Base-by-base conservation (phyloP, 108 stramenopile species). In the Nitzschia palea region DNA sequence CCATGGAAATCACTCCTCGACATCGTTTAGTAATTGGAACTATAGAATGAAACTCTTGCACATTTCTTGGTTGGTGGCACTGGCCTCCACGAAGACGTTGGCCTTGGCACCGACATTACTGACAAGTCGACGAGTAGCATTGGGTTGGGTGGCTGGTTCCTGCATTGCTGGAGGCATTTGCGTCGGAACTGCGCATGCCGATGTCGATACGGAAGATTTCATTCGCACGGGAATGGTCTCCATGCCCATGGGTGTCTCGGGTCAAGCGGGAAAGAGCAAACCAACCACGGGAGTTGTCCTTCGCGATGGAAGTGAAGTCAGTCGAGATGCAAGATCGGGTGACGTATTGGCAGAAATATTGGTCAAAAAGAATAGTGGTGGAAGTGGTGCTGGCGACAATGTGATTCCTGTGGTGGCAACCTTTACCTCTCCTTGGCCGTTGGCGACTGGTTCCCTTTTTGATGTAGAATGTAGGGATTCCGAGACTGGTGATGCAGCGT, bases 401-500 rank as follows among this genome's bases (percentile, higher is more conserved):
- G 58, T 77, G 10, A 76, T 79, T 2, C 44, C 84, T 1, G 81
- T 90, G 2, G 37, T 94, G 14, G 75, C 84, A 0, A 68, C 79
- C 3, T 94, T 86, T 62, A 71, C 71, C 8, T 82, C 88, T 18
- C 86, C 89, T 1, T 94, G 81, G 79, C 70, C 84, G 14, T 67
- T 83, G 0, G 86, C 79, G 33, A 87, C 83, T 2, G 92, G 92
- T 5, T 26, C 73, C 15, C 79, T 87, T 10, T 94, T 82, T 59
- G 92, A 94, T 70, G 83, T 94, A 1, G 92, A 94, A 76, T 84
- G 81, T 52, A 79, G 92, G 32, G 92, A 94, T 62, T 60, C 75
- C 0, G 78, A 79, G 23, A 87, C 92, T 4, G 92, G 92, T 17
- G 88, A 88, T 73, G 86, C 86, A 29, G 92, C 84, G 1, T 94